Conservation (phyloP, 495 filamentous ascomycete species). For the Lichina pygmaea region DNA sequence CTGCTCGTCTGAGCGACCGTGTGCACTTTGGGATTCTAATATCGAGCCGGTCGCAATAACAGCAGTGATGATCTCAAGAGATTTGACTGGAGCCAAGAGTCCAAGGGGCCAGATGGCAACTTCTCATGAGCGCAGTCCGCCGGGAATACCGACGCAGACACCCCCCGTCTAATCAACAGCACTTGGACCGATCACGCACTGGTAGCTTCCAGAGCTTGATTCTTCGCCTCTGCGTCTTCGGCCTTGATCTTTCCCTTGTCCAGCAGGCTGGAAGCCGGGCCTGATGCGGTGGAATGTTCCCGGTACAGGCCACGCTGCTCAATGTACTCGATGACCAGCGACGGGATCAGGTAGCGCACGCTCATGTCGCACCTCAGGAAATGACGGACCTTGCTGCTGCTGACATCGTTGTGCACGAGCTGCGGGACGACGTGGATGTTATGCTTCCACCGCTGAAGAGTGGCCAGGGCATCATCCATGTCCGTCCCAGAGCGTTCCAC, state of each 20-base stretch:
- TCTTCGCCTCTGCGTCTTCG: neutral
- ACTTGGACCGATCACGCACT: too few species aligned
- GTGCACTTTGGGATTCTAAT: too few species aligned
- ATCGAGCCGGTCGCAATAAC: too few species aligned
- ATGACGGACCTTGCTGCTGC: slow-evolving; percentile 15
- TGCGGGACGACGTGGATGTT: slow-evolving; percentile 79
- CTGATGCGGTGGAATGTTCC: slow-evolving; percentile 25
- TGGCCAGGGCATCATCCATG: slow-evolving; percentile 54
- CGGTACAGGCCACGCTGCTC: slow-evolving; percentile 45
- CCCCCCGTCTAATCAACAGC: too few species aligned
- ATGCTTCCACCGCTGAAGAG: slow-evolving; percentile 39
- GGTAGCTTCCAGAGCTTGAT: too few species aligned
- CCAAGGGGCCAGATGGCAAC: too few species aligned
- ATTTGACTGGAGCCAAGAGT: too few species aligned
- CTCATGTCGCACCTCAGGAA: slow-evolving; percentile 65
- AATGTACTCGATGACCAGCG: slow-evolving; percentile 52
- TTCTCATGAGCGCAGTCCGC: too few species aligned
- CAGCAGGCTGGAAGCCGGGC: neutral
- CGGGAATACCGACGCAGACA: too few species aligned
- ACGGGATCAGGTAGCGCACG: slow-evolving; percentile 35
- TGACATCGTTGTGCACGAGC: slow-evolving; percentile 73
- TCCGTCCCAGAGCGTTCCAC: slow-evolving; percentile 78
- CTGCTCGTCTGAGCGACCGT: too few species aligned
- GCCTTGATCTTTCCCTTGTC: neutral
- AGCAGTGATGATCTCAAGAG: too few species aligned